Evolutionary conservation across 1,139 yeast genomes (phyloP).

Genomic region (Scheffersomyces illinoinensis): DNA sequence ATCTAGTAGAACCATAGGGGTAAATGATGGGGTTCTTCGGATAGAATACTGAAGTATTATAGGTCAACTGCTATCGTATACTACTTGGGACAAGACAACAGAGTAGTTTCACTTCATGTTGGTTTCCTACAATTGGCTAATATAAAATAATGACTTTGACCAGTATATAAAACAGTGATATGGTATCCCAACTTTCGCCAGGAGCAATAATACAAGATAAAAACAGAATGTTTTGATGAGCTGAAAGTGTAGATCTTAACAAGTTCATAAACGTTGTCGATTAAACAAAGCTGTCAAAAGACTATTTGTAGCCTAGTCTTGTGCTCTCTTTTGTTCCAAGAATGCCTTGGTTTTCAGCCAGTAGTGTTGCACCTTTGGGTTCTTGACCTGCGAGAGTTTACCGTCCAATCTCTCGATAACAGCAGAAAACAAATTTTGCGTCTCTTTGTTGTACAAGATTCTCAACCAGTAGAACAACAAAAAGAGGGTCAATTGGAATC

Average conservation of each 20-base stretch:
- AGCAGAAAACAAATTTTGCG: conserved; percentile 44
- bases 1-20: background rate
- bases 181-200: background rate
- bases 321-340: conserved; percentile 32
- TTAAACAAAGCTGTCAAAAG: background rate
- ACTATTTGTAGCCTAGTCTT: background rate
- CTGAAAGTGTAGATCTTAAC: background rate
- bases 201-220: background rate
- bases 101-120: too few species aligned
- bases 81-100: too few species aligned
- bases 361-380: conserved; percentile 42
- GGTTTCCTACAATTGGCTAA: background rate
- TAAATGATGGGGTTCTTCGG: too few species aligned
- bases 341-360: conserved; percentile 47
- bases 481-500: conserved; percentile 62
- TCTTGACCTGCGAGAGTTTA: conserved; percentile 39
- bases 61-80: too few species aligned
- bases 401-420: conserved; percentile 47
- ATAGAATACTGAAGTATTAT: too few species aligned
- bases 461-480: conserved; percentile 69
- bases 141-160: background rate
- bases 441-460: conserved; percentile 53
- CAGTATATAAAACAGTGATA: background rate
- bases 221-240: background rate
- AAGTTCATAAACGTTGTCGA: background rate